Base-by-base conservation (phyloP, 352 stramenopile genomes). In the Nothophytophthora sp. region DNA sequence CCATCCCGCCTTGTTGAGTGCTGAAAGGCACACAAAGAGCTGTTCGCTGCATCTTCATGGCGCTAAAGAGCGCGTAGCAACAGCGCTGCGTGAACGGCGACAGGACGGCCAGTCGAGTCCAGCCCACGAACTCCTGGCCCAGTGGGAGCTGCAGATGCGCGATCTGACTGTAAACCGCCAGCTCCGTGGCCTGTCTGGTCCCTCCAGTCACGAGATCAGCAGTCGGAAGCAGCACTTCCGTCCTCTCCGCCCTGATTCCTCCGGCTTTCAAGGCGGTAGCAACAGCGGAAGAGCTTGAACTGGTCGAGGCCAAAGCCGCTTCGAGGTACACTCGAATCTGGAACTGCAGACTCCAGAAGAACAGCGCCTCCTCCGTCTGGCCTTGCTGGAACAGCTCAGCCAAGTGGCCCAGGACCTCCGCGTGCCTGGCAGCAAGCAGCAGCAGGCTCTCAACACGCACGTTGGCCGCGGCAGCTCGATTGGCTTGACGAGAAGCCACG, bases 81-180 rank as follows among this genome's bases (percentile, higher is more conserved):
- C 78, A 87, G 2, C 75, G 58, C 18, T 87, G 52, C 0, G 75
- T 78, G n/a, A 87, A 60, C 0, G 75, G 75, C 4, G 71, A 71
- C 18, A 89, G 19, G 3, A 78, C 34, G 1, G 55, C 44, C 19
- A 79, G 29, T 9, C 73, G 63, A 6, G 23, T 25, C 38, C 47
- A 75, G 11, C 71, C 71, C 5, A 74, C 52, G 39, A 73, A 82
- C n/a, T 89, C 78, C 25, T 67, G 65, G 1, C 78, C 75, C n/a
- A 87, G 42, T 0, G 48, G 29, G 11, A 83, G 56, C 4, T 82
- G 52, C 1, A 82, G 32, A 20, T 82, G 65, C 11, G 62, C 66
- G 13, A 80, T 47, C 36, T 70, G 52, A 1, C 55, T 64, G n/a
- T 16, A 67, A 16, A 67, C 55, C 10, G 55, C 36, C 36, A 68